Percentiles rank a stretch among this genome's conserved stretches.
Conservation (phyloP, 1,284 basidiomycete genomes). For the Austroboletus niveus region DNA sequence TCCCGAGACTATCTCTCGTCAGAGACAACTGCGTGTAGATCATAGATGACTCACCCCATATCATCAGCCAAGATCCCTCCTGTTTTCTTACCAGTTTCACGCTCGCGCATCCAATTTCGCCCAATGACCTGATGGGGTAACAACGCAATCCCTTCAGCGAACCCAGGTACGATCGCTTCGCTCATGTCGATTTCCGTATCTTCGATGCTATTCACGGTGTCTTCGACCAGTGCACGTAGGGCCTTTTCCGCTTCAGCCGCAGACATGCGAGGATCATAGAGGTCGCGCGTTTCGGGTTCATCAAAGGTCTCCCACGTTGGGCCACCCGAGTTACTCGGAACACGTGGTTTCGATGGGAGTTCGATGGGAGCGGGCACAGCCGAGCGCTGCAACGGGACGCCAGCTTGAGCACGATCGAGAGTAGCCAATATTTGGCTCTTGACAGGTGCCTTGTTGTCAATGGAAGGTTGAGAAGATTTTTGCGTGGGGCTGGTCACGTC, state of each 20-base stretch:
- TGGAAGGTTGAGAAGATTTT: neutral
- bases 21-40: neutral
- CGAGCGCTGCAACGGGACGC: conserved; percentile 13
- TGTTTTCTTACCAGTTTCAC: conserved; percentile 75
- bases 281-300: conserved; percentile 29
- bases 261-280: conserved; percentile 39
- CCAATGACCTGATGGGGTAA: conserved; percentile 88
- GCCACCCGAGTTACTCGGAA: conserved; percentile 2
- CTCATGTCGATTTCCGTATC: conserved; percentile 57
- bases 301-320: conserved; percentile 33
- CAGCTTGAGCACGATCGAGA: conserved; percentile 24
- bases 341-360: conserved; percentile 20
- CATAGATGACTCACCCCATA: conserved; percentile 61
- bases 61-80: conserved; percentile 94
- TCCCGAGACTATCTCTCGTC: conserved; percentile 64
- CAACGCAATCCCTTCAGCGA: conserved; percentile 65
- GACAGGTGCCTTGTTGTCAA: neutral
- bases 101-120: conserved; percentile 83
- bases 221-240: conserved; percentile 59
- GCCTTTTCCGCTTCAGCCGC: conserved; percentile 63
- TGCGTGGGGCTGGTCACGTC: conserved; percentile 11
- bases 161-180: conserved; percentile 71
- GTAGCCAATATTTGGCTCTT: conserved; percentile 22
- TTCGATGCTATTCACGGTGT: conserved; percentile 38
- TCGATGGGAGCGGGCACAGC: conserved; percentile 31